These are phyloP conservation scores for Saccharomycopsis javanensis DNA, from an alignment of 805 yeast genomes.

Conservation along the genomic window DNA sequence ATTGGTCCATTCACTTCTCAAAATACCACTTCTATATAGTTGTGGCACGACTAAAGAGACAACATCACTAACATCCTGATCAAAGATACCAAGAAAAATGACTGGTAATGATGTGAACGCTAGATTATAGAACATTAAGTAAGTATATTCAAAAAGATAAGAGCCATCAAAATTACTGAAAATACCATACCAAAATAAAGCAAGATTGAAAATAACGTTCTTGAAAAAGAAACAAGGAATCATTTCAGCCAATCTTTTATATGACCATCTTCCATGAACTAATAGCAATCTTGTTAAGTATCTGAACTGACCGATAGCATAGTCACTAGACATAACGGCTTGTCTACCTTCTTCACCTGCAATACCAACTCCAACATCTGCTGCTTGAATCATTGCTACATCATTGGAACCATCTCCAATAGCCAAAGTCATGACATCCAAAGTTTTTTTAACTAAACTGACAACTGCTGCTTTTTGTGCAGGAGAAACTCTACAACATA, in stretches of 20 bases:
- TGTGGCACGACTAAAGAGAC: slow-evolving; percentile 68
- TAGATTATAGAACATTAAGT: slow-evolving; percentile 69
- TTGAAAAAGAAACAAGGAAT: slow-evolving; percentile 74
- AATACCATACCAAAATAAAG: slow-evolving; percentile 74
- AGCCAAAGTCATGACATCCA: slow-evolving; percentile 77
- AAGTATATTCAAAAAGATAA: slow-evolving; percentile 69
- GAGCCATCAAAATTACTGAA: slow-evolving; percentile 71
- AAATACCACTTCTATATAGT: slow-evolving; percentile 61
- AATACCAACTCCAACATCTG: slow-evolving; percentile 81
- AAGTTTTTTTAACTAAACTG: slow-evolving; percentile 58
- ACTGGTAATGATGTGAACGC: slow-evolving; percentile 79
- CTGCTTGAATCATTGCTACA: slow-evolving; percentile 86
- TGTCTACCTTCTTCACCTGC: slow-evolving; percentile 90
- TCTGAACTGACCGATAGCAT: slow-evolving; percentile 77
- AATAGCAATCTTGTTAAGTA: slow-evolving; percentile 54
- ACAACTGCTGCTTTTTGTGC: slow-evolving; percentile 83
- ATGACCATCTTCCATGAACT: slow-evolving; percentile 84
- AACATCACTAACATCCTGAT: slow-evolving; percentile 67
- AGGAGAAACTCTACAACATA: slow-evolving; percentile 84
- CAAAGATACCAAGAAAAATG: slow-evolving; percentile 67
- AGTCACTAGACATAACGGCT: slow-evolving; percentile 83
- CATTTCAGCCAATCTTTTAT: slow-evolving; percentile 74
- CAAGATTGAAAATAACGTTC: slow-evolving; percentile 63
- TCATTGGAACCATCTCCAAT: slow-evolving; percentile 88
- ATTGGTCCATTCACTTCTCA: slow-evolving; percentile 62